Evolutionary conservation across 306 rosid species (phyloP), one percentile per base, ranked within the genome.

Genomic region (Casuarina cunninghamiana): DNA sequence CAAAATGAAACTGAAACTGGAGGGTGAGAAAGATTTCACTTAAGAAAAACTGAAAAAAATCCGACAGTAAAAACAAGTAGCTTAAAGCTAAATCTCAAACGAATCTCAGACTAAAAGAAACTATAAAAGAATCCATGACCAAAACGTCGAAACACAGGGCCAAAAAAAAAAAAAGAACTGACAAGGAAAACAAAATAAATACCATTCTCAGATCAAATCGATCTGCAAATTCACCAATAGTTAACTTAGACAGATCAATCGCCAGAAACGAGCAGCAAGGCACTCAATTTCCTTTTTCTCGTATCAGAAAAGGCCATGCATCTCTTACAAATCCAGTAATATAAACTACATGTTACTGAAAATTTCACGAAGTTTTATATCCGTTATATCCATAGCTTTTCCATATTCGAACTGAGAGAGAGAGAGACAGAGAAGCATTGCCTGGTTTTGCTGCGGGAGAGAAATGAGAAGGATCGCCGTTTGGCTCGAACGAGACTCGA

Each of bases 161-260:
- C 19, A 63, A 68, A n/a, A 26, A 12, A 63, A 7, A 15, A 67
- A 57, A 10, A 12, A 26, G 37, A 16, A 6, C 10, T 58, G 68
- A 49, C 35, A 32, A 45, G 43, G 35, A 72, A 61, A 35, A 32
- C 8, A 65, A 66, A 66, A 41, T 41, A 32, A 48, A 48, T 73
- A 68, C 53, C 71, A 78, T 53, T 71, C 44, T 19, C 43, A 45
- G 48, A 71, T 53, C 69, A 42, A 76, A 16, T 51, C 45, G 6
- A 51, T 51, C 45, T 43, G 10, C 16, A 48, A 84, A 73, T 49
- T 76, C 26, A 68, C 51, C 55, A 53, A 26, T 79, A 75, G 46
- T 16, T 21, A 76, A 75, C 42, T 17, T 48, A 75, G 44, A n/a
- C 11, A 11, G 2, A 43, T 78, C 46, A 50, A 39, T 42, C 45